Percentiles rank a stretch among this genome's conserved stretches.
Evolutionary conservation across 176 grass and related monocot genomes (phyloP).

Genomic region (Dendrocalamus sinicus): DNA sequence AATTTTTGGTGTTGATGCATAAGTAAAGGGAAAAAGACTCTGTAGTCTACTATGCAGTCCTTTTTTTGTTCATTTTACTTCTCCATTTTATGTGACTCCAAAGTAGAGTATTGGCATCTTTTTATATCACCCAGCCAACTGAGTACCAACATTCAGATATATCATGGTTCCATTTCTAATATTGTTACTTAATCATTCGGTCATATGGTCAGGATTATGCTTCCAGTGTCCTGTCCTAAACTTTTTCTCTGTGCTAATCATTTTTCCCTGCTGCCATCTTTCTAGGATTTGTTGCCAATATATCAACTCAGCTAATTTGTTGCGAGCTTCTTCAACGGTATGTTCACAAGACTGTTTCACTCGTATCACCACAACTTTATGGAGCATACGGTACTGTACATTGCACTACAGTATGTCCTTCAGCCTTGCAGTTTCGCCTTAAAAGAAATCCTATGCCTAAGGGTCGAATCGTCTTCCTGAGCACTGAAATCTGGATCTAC

Average conservation of each 20-base stretch:
- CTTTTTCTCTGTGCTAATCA: constrained; percentile 16
- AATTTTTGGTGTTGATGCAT: neutral
- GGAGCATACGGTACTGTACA: constrained; percentile 13
- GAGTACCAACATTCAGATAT: neutral
- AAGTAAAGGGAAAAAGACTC: neutral
- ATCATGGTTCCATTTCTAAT: neutral
- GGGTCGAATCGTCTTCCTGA: neutral
- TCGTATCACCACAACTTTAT: neutral
- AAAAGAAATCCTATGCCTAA: neutral
- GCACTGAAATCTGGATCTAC: neutral
- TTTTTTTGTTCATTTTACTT: neutral
- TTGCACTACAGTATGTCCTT: neutral
- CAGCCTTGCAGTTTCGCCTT: neutral
- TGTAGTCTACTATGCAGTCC: neutral
- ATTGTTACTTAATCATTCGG: neutral
- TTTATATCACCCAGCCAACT: neutral
- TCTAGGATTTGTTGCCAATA: constrained; percentile 58
- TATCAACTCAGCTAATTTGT: constrained; percentile 62
- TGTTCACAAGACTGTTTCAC: neutral
- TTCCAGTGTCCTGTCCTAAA: neutral
- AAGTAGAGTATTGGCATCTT: neutral
- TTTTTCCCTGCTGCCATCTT: neutral
- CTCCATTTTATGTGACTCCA: neutral
- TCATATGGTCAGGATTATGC: neutral
- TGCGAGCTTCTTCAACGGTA: constrained; percentile 63